Evolutionary conservation across 257 asterid genomes (phyloP), one percentile per base, ranked within the genome.

Genomic region (Solanum lignicaule): DNA sequence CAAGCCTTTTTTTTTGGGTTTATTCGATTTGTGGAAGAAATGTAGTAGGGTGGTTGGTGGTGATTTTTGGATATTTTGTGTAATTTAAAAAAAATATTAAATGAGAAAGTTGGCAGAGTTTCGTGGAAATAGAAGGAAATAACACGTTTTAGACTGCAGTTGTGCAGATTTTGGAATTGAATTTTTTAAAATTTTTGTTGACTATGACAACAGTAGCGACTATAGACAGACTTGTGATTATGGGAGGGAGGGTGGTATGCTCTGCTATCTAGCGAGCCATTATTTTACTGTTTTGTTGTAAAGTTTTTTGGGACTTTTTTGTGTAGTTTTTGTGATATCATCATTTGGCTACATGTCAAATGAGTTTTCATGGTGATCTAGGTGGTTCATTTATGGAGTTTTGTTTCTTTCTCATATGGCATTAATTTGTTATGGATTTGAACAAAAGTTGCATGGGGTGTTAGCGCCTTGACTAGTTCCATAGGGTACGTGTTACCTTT

Each of bases 31-130:
- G 36, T 15, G 84, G 38, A 43, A 71, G 36, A 46, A 25, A 43
- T 43, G 84, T 79, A 21, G 65, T 46, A 46, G 16, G 39, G 85
- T 46, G 85, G 85, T 48, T 81, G 85, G 41, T 81, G 85, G 6
- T 48, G 69, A 82, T 48, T 82, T 82, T 81, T 52, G 85, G 69
- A 79, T 25, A 25, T 79, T 41, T 78, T 81, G 31, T 2, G 18
- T 65, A 23, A 0, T 52, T 18, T 25, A 0, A 0, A 4, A 79
- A 41, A 1, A 1, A 3, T 48, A 11, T 81, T 82, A 18, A 79
- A 43, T 43, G 5, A 43, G 25, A 46, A 82, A 82, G 85, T 82
- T 82, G 85, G 69, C 29, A 82, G 21, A 16, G 83, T 2, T 79
- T 79, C 38, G 65, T 79, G 84, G 84, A 43, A 79, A 78, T 27